Conservation (phyloP, 2,329 filamentous ascomycete genomes). For the Grosmannia clavigera region DNA sequence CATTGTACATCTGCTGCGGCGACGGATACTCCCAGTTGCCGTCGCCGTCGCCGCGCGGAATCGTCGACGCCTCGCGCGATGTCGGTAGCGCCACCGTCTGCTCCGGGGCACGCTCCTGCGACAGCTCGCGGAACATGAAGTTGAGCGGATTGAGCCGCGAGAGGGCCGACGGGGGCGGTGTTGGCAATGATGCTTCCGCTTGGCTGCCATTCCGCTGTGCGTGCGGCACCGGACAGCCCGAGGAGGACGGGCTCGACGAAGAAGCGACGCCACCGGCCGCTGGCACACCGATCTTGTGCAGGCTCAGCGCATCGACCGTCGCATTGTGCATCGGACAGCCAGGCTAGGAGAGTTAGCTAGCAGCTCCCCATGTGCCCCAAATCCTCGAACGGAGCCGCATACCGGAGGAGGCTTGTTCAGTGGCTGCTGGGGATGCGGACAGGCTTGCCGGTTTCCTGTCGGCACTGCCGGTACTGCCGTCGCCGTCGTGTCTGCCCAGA, state of each 20-base stretch:
- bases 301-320: conserved; percentile 33
- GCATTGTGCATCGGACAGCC: conserved; percentile 47
- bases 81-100: conserved; percentile 68
- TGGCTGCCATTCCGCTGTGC: conserved; percentile 6
- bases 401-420: not conserved
- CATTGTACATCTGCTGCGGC: conserved; percentile 99
- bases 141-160: conserved; percentile 61
- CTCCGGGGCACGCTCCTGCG: conserved; percentile 61
- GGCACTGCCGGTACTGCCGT: conserved; percentile 10
- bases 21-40: conserved; percentile 96
- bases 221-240: conserved; percentile 6
- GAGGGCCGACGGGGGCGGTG: conserved; percentile 23
- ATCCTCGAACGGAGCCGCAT: not conserved
- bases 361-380: not conserved
- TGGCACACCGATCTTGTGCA: conserved; percentile 13
- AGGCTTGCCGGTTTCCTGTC: not conserved
- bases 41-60: conserved; percentile 69
- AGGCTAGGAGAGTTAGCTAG: conserved; percentile 21
- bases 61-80: conserved; percentile 72
- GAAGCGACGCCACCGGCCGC: conserved; percentile 17
- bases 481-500: conserved; percentile 42
- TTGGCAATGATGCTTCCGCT: conserved; percentile 1
- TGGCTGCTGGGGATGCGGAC: not conserved
- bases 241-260: conserved; percentile 31
- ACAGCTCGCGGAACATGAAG: conserved; percentile 86